These are phyloP conservation scores for Clarireedia monteithiana DNA, from an alignment of 2,329 filamentous ascomycete genomes.

Conservation along the genomic window DNA sequence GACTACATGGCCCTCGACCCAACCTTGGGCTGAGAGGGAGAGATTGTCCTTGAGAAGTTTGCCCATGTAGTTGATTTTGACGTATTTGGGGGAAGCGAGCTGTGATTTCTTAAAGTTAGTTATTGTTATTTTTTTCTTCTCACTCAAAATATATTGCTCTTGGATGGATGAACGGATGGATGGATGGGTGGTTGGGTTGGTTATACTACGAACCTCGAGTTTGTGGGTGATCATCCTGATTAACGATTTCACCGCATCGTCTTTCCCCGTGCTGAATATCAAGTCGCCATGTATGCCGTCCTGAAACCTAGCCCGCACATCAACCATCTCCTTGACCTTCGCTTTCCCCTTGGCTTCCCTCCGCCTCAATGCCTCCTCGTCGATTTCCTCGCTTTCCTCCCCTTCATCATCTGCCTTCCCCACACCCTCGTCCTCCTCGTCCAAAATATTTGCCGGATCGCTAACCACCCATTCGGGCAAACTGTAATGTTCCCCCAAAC, in stretches of 20 bases:
- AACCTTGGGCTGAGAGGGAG: constrained; percentile 62
- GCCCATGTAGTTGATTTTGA: constrained; percentile 75
- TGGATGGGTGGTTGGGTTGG: too few species aligned
- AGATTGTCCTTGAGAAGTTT: constrained; percentile 65
- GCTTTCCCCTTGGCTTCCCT: constrained; percentile 38
- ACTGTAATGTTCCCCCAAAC: constrained; percentile 60
- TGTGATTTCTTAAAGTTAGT: constrained; percentile 8
- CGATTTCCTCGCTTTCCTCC: constrained; percentile 19
- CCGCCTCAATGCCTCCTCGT: constrained; percentile 39
- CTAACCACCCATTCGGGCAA: constrained; percentile 61
- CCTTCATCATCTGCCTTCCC: constrained; percentile 20
- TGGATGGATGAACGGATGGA: background rate
- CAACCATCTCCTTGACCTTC: constrained; percentile 22
- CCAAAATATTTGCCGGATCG: constrained; percentile 33
- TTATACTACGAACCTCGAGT: constrained; percentile 45
- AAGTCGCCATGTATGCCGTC: constrained; percentile 53
- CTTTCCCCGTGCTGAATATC: constrained; percentile 45
- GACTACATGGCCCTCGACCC: constrained; percentile 66
- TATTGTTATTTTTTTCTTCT: background rate
- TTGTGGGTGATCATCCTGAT: constrained; percentile 55
- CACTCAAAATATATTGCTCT: too few species aligned
- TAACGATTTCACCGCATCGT: constrained; percentile 58
- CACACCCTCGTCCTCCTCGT: constrained; percentile 27
- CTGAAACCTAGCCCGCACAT: constrained; percentile 21
- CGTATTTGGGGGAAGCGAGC: constrained; percentile 49